phyloP scores from a whole-genome alignment of 495 filamentous ascomycete species.

The Annulohypoxylon stygium region DNA sequence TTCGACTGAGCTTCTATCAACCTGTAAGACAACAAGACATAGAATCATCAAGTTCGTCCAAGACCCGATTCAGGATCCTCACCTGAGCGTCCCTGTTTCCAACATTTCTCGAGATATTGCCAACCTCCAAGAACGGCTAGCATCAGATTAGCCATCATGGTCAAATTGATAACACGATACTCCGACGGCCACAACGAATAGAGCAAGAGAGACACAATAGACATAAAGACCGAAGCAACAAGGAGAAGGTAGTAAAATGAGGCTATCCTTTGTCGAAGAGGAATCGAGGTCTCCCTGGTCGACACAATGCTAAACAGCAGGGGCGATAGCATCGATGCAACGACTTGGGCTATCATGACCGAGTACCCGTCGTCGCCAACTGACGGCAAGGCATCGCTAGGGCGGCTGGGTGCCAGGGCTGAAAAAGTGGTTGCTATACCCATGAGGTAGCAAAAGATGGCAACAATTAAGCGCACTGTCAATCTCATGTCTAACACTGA shows the following conservation, averaged over 20 bases:
- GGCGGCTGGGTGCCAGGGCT: slow-evolving; percentile 3
- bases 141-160: slow-evolving; percentile 28
- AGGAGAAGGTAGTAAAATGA: slow-evolving; percentile 29
- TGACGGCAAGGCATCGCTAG: slow-evolving; percentile 13
- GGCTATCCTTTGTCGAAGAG: slow-evolving; percentile 22
- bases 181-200: slow-evolving; percentile 34
- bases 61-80: slow-evolving; percentile 20
- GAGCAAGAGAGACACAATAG: slow-evolving; percentile 30
- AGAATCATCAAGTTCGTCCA: background rate
- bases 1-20: background rate
- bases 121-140: slow-evolving; percentile 33
- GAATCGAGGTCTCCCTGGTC: slow-evolving; percentile 4
- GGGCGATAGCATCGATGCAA: slow-evolving; percentile 29
- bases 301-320: slow-evolving; percentile 26
- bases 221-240: slow-evolving; percentile 28
- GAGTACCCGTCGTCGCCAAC: slow-evolving; percentile 21
- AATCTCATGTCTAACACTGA: slow-evolving; percentile 2
- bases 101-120: slow-evolving; percentile 38
- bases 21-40: background rate
- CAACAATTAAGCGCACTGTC: slow-evolving; percentile 29
- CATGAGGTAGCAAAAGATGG: slow-evolving; percentile 24
- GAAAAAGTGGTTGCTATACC: slow-evolving; percentile 20
- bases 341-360: slow-evolving; percentile 31
- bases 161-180: slow-evolving; percentile 25
- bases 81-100: slow-evolving; percentile 10